A percentile compares a stretch with the other conserved stretches of the same genome.
These are phyloP conservation scores for Mycogone perniciosa DNA, from an alignment of 2,329 filamentous ascomycete genomes.

Conservation along the genomic window DNA sequence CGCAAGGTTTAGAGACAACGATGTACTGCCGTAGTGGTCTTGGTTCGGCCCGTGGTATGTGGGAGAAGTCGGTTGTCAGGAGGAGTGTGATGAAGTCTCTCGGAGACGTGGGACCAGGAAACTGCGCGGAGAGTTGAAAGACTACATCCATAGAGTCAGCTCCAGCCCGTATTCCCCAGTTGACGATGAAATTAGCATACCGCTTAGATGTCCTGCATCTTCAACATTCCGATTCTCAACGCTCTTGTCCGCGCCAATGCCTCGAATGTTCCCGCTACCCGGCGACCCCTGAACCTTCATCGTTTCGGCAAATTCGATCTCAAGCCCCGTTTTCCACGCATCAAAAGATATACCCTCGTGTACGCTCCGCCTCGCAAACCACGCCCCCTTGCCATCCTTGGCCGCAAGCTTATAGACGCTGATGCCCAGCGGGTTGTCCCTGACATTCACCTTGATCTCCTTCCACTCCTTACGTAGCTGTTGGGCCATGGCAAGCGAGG, in stretches of 20 bases:
- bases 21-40: conserved; percentile 61
- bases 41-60: conserved; percentile 29
- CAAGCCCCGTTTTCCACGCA: conserved; percentile 70
- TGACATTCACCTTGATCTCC: conserved; percentile 64
- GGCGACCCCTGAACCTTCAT: conserved; percentile 64
- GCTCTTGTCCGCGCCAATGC: conserved; percentile 73
- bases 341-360: conserved; percentile 73
- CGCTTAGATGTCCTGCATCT: conserved; percentile 57
- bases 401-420: conserved; percentile 72
- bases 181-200: conserved; percentile 28
- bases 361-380: conserved; percentile 82
- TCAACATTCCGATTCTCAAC: conserved; percentile 57
- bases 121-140: conserved; percentile 81
- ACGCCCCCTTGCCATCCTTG: conserved; percentile 76
- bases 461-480: conserved; percentile 81
- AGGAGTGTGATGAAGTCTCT: conserved; percentile 82
- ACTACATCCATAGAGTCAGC: conserved; percentile 42
- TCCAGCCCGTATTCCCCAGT: background rate
- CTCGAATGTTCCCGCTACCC: conserved; percentile 69
- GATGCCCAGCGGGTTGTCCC: conserved; percentile 70
- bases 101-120: conserved; percentile 80
- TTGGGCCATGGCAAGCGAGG: conserved; percentile 41
- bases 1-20: conserved; percentile 78
- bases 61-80: conserved; percentile 56
- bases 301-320: conserved; percentile 73